Base-by-base conservation (phyloP, 257 asterid species). In the Penstemon barbatus region DNA sequence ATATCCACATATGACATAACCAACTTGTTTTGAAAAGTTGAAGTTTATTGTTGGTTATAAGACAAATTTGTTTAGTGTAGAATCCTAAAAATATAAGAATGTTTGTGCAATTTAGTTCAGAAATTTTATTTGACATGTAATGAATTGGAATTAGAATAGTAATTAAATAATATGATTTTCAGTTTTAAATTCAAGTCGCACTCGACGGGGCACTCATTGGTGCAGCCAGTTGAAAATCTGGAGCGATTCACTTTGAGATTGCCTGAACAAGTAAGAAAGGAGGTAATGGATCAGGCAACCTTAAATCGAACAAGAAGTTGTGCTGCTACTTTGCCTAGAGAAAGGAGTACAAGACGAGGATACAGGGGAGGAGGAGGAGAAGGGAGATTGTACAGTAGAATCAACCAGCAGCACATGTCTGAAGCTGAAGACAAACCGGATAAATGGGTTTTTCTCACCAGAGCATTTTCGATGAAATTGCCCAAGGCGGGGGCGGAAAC, bases 161-260 rank as follows among this genome's bases (percentile, higher is more conserved):
- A 25, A 25, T 25, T 25, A 25, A 25, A 25, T 25, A 0, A 25
- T 25, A 1, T 25, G 33, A 25, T 25, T 25, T 25, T 25, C 33
- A 25, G 33, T 25, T 25, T 25, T 3, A 88, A 80, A 64, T 94
- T 89, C 53, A 70, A 95, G 41, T 94, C 99, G 3, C 97, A 94
- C 61, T 91, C 99, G 1, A 94, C 99, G 5, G 99, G 99, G 3
- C 99, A 94, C 69, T 89, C 95, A 0, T 4, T 91, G 77, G 92
- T 91, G 25, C 84, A 77, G 66, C 96, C 92, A 8, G 96, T 84
- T 0, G 89, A 79, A 9, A 88, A 85, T 36, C 69, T 83, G 0
- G 97, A 94, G 4, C 83, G 97, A 55, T 94, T 78, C 77, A 94
- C 99, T 3, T 56, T 94, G 41, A 80, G 86, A 33, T 64, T 94